Evolutionary conservation across 306 rosid genomes (phyloP), one percentile per base, ranked within the genome.

Genomic region (Quercus parvula): DNA sequence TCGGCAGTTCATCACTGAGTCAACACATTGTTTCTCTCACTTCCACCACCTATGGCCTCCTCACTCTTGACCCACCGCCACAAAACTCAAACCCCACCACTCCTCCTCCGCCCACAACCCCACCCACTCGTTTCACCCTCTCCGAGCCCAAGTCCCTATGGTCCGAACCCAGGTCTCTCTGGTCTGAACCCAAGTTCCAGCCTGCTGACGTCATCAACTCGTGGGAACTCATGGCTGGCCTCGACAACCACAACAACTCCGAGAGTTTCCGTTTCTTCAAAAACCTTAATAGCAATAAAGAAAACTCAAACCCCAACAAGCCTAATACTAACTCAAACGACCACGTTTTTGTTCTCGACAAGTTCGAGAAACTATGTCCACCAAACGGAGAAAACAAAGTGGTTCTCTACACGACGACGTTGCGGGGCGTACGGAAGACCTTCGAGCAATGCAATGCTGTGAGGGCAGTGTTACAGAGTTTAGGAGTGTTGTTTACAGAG

Each of bases 201-300:
- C 91, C 86, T 8, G 15, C 91, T 0, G 97, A 94, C 41, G 90
- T 94, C 73, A 94, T 94, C 9, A 94, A 92, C 89, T 92, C 97
- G 0, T 94, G 98, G 98, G 98, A 94, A 62, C 98, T 92, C 86
- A 94, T 92, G 98, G 94, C 90, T 3, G 98, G 97, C 27, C 97
- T 92, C 6, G 98, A 92, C 79, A 24, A 67, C 91, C 0, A 79
- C 81, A 11, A 86, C 91, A 0, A 83, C 75, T 13, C 81, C 88
- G 1, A 84, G 78, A 46, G 72, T 79, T 30, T 81, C 75, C 78
- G 1, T 44, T 49, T 49, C 30, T 17, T 27, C 25, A 76, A 61
- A 51, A 74, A 73, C 35, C 70, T 68, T 17, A 73, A 58, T 66
- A 93, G 86, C n/a, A 70, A 58, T 67, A 93, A 90, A 51, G 97